Evolutionary conservation across 768 basidiomycete genomes (phyloP).

Genomic region (Kwoniella bestiolae): DNA sequence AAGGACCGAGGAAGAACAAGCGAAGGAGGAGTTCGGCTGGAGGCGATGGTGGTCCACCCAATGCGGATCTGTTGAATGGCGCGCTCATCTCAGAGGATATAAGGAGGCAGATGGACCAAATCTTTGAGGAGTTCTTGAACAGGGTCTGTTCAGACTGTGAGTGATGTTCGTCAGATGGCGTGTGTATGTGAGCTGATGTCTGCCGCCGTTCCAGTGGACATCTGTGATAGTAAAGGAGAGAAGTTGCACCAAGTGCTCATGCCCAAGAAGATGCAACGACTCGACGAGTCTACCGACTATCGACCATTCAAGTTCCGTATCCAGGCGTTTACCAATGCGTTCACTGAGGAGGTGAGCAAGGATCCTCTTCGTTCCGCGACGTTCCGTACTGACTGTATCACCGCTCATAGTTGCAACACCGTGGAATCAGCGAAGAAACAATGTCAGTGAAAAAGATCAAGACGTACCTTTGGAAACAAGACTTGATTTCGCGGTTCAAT

Average conservation of each 20-base stretch:
- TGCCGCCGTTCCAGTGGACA: constrained; percentile 70
- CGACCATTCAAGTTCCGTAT: constrained; percentile 99
- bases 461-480: constrained; percentile 89
- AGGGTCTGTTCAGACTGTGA: constrained; percentile 84
- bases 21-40: constrained; percentile 46
- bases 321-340: constrained; percentile 94
- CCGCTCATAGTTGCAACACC: constrained; percentile 68
- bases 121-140: constrained; percentile 89
- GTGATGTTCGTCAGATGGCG: constrained; percentile 49
- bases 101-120: constrained; percentile 77
- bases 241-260: constrained; percentile 97
- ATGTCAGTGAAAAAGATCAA: constrained; percentile 96
- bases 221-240: constrained; percentile 91
- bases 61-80: constrained; percentile 34
- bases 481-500: constrained; percentile 95
- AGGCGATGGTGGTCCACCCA: constrained; percentile 32
- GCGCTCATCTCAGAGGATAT: constrained; percentile 64
- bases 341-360: constrained; percentile 77
- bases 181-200: too few relatives aligned
- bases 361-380: constrained; percentile 9
- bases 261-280: constrained; percentile 94
- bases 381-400: constrained; percentile 11
- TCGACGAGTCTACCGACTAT: constrained; percentile 95
- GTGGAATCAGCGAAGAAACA: constrained; percentile 90
- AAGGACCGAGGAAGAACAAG: constrained; percentile 43